Evolutionary conservation across 305 asterid species (phyloP).

Genomic region (Fraxinus ornus): DNA sequence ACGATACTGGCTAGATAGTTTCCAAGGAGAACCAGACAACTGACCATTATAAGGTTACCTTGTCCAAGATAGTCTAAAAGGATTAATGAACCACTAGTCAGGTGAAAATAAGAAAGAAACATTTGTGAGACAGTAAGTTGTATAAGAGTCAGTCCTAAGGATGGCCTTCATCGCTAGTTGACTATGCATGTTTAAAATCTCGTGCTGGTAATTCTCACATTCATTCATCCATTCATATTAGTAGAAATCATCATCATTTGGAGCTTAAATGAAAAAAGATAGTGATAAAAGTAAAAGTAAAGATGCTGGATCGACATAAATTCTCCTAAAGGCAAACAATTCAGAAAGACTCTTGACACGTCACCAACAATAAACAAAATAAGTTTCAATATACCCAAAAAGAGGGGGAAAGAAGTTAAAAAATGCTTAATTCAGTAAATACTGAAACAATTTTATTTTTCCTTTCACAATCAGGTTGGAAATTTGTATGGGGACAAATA

Average conservation of each 20-base stretch:
- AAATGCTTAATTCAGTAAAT: background rate
- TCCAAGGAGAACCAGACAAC: background rate
- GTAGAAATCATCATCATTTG: background rate
- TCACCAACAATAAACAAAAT: background rate
- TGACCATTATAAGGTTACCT: background rate
- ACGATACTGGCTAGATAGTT: background rate
- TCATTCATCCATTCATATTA: background rate
- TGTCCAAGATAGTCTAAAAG: background rate
- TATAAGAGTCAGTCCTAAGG: background rate
- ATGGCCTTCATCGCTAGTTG: background rate
- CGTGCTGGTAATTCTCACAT: background rate
- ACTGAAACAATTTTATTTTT: background rate
- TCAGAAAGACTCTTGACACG: background rate
- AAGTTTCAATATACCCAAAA: background rate
- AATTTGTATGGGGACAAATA: background rate
- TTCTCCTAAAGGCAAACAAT: background rate
- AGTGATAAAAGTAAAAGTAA: background rate
- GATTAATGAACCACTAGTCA: background rate
- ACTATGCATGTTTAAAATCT: background rate
- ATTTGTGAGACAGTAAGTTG: background rate
- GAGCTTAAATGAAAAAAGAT: background rate
- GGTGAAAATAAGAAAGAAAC: background rate
- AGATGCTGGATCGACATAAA: background rate
- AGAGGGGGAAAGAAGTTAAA: background rate
- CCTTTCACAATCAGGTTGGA: background rate